Conservation (phyloP, 148 eudicot genomes). For the Vaccinium macrocarpon region DNA sequence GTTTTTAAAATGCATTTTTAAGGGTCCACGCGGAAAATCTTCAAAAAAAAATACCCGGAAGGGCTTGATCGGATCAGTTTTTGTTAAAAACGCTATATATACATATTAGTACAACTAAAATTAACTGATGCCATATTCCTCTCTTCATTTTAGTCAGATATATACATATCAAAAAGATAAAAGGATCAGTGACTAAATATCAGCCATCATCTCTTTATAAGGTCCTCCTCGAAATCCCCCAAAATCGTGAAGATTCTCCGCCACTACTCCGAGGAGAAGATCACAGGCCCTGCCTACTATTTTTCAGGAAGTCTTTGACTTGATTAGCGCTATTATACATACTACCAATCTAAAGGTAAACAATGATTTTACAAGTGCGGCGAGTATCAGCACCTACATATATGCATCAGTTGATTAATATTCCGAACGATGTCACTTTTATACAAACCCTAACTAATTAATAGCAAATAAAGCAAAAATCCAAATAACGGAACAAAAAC, state of each 20-base stretch:
- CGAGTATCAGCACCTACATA: background rate
- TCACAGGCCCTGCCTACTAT: background rate
- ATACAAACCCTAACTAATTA: background rate
- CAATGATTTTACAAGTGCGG: background rate
- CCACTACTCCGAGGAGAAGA: background rate
- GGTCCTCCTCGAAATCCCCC: background rate
- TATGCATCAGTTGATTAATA: background rate
- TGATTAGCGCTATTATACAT: background rate
- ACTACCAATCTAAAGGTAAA: background rate
- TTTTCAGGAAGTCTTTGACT: background rate
- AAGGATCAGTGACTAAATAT: background rate
- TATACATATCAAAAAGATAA: background rate
- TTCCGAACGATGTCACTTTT: background rate
- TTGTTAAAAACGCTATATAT: too few species aligned
- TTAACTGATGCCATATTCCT: background rate
- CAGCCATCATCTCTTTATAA: background rate
- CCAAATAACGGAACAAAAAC: background rate
- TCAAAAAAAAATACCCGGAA: too few species aligned
- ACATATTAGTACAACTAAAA: too few species aligned
- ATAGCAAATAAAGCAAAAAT: background rate
- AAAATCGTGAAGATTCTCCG: background rate
- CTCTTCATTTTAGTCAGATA: background rate
- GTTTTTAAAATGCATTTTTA: too few species aligned
- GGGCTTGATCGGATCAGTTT: too few species aligned
- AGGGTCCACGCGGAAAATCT: too few species aligned